Conservation (phyloP, 495 filamentous ascomycete genomes). For the Gamarada debralockiae region DNA sequence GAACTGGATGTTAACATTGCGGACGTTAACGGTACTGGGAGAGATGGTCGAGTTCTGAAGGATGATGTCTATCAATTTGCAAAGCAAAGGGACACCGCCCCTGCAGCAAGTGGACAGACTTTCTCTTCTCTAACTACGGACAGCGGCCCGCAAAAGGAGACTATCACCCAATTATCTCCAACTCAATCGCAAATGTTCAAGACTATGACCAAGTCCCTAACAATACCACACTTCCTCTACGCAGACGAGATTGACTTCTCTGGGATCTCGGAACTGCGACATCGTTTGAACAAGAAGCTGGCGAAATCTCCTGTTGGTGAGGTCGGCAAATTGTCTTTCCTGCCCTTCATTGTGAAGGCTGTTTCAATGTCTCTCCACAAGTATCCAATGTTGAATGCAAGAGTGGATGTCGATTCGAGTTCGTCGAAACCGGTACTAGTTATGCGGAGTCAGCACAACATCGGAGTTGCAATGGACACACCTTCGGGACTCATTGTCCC, state of each 20-base stretch:
- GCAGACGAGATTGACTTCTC: constrained; percentile 81
- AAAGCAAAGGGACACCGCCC: constrained; percentile 33
- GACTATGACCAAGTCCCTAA: constrained; percentile 89
- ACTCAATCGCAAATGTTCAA: constrained; percentile 96
- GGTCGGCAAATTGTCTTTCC: constrained; percentile 68
- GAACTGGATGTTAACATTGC: constrained; percentile 70
- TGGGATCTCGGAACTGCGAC: constrained; percentile 63
- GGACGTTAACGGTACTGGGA: constrained; percentile 80
- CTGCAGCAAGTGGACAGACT: constrained; percentile 3
- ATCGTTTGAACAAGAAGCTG: constrained; percentile 59
- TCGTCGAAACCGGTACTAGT: constrained; percentile 63
- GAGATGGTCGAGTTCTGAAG: constrained; percentile 86
- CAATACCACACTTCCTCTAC: constrained; percentile 91
- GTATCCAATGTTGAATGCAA: constrained; percentile 84
- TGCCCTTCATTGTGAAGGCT: constrained; percentile 96
- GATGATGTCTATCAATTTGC: constrained; percentile 85
- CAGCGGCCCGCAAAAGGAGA: constrained; percentile 57
- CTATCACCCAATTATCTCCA: constrained; percentile 59
- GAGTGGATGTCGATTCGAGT: constrained; percentile 53
- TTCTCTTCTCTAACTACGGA: constrained; percentile 19
- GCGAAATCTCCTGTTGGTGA: constrained; percentile 26
- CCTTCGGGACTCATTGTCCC: constrained; percentile 87
- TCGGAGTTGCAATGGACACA: constrained; percentile 95
- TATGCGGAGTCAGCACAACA: constrained; percentile 81
- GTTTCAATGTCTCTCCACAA: constrained; percentile 77